A percentile compares a stretch with the other conserved stretches of the same genome.
Conservation (phyloP, 768 basidiomycete species). For the Tremella yokohamensis region DNA sequence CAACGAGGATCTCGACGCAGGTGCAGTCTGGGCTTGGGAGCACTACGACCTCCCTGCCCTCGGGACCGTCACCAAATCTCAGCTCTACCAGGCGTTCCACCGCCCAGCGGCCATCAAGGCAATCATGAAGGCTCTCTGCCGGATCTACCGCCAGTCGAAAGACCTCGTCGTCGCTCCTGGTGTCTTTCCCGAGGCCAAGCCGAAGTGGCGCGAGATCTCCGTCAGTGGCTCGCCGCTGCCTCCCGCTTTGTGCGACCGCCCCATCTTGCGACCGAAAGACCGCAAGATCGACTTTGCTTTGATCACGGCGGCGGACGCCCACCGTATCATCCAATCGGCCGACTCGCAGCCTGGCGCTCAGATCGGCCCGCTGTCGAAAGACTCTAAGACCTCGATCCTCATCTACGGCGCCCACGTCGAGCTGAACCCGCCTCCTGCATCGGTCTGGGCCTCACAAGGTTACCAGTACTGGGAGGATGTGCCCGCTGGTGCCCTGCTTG, state of each 20-base stretch:
- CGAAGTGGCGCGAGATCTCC: constrained; percentile 12
- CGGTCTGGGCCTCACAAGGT: constrained; percentile 19
- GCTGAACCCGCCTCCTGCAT: constrained; percentile 11
- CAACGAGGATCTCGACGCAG: constrained; percentile 42
- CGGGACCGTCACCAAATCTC: constrained; percentile 34
- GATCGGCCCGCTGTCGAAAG: constrained; percentile 18
- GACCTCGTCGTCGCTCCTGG: constrained; percentile 20
- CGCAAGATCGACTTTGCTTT: constrained; percentile 22
- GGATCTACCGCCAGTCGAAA: constrained; percentile 21
- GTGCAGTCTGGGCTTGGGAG: constrained; percentile 47
- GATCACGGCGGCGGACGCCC: constrained; percentile 32
- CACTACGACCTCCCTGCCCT: constrained; percentile 33
- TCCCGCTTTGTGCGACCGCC: constrained; percentile 37
- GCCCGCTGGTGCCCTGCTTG: constrained; percentile 33
- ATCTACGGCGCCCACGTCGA: constrained; percentile 40
- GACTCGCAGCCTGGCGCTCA: constrained; percentile 47
- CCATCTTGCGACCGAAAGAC: constrained; percentile 28
- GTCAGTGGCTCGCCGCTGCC: constrained; percentile 12
- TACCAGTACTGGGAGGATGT: constrained; percentile 18
- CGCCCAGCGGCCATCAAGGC: constrained; percentile 29
- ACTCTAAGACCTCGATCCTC: constrained; percentile 32
- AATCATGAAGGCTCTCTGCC: constrained; percentile 29
- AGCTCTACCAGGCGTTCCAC: constrained; percentile 38
- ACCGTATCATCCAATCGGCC: constrained; percentile 27
- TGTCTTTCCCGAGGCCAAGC: constrained; percentile 18